Conservation (phyloP, 1,284 basidiomycete species). For the Microbotryomycetes sp. region DNA sequence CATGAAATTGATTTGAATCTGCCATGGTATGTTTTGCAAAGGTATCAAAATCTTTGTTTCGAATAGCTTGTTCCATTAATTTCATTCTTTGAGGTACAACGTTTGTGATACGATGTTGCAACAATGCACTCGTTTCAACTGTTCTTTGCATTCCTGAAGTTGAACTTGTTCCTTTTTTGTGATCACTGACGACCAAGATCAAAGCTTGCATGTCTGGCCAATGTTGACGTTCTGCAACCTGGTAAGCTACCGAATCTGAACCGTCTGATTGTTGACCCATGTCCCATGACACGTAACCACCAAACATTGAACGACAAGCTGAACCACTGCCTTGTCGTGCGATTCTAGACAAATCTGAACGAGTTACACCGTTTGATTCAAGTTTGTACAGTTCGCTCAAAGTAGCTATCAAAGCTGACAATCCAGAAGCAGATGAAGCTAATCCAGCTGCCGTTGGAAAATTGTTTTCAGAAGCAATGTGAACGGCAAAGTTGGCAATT, state of each 20-base stretch:
- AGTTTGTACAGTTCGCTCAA: conserved; percentile 81
- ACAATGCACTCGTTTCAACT: conserved; percentile 80
- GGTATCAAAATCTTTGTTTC: conserved; percentile 69
- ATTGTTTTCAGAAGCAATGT: conserved; percentile 94
- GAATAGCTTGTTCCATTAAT: conserved; percentile 73
- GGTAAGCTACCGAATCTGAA: conserved; percentile 76
- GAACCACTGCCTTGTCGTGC: conserved; percentile 96
- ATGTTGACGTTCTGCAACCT: conserved; percentile 77
- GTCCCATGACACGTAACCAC: conserved; percentile 96
- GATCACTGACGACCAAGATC: conserved; percentile 93
- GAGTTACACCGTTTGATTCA: conserved; percentile 20
- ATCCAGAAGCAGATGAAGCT: conserved; percentile 93
- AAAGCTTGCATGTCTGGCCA: conserved; percentile 96
- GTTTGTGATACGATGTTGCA: conserved; percentile 79
- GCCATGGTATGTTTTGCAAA: conserved; percentile 92
- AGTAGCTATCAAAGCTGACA: conserved; percentile 88
- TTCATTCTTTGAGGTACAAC: conserved; percentile 86
- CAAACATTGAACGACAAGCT: conserved; percentile 93
- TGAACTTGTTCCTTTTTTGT: conserved; percentile 93
- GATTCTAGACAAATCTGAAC: conserved; percentile 77
- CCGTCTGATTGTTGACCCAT: conserved; percentile 65
- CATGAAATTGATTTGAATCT: conserved; percentile 98
- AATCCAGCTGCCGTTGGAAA: conserved; percentile 98
- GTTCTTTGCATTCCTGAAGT: conserved; percentile 97
- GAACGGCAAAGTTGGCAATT: conserved; percentile 67